These are phyloP conservation scores for Exophiala spinifera DNA, from an alignment of 2,329 filamentous ascomycete species.

Conservation along the genomic window DNA sequence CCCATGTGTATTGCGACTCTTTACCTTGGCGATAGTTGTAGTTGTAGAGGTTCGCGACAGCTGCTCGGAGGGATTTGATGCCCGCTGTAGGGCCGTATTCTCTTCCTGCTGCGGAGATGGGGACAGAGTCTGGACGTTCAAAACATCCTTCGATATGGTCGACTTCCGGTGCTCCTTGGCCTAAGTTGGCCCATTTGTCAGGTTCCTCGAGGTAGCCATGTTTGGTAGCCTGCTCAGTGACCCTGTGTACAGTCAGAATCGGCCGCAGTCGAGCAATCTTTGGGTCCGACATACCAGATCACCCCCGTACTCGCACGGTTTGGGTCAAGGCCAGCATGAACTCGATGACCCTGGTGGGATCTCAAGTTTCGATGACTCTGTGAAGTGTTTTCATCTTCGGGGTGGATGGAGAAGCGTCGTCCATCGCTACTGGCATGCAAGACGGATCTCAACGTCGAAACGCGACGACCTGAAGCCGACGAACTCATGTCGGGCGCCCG, in stretches of 20 bases:
- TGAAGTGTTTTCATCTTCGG: conserved; percentile 63
- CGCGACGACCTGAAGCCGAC: conserved; percentile 46
- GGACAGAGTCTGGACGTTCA: conserved; percentile 71
- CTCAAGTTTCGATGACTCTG: conserved; percentile 87
- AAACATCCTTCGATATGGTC: conserved; percentile 91
- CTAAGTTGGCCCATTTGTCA: conserved; percentile 83
- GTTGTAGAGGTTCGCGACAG: conserved; percentile 90
- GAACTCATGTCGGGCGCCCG: conserved; percentile 40
- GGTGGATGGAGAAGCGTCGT: conserved; percentile 19
- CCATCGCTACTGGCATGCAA: conserved; percentile 34
- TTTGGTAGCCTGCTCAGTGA: conserved; percentile 68
- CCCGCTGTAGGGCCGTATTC: conserved; percentile 94
- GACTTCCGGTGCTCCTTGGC: conserved; percentile 90
- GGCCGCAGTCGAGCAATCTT: background rate
- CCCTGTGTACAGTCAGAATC: conserved; percentile 23
- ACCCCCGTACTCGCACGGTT: conserved; percentile 87
- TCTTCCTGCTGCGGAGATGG: conserved; percentile 72
- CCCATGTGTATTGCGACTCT: conserved; percentile 87
- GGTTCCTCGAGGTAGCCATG: conserved; percentile 84
- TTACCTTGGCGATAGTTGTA: conserved; percentile 85
- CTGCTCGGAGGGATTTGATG: conserved; percentile 84
- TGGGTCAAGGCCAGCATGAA: conserved; percentile 86
- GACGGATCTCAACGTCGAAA: conserved; percentile 40
- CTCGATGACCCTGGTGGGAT: conserved; percentile 81
- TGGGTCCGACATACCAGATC: conserved; percentile 71